Evolutionary conservation across 306 rosid genomes (phyloP).

Genomic region (Rosa rugosa): DNA sequence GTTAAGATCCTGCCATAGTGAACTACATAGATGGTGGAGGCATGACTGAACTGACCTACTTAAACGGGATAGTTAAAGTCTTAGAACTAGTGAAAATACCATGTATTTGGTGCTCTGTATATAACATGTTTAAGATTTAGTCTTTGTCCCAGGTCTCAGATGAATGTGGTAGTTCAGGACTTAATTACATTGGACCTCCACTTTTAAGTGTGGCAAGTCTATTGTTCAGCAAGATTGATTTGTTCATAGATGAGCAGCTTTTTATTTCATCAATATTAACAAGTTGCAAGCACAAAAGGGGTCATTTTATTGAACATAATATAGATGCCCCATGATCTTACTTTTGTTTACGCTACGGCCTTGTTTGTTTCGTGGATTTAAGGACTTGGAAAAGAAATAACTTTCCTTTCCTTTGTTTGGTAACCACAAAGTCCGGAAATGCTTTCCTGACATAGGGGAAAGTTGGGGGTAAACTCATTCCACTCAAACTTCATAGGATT

Average conservation of each 20-base stretch:
- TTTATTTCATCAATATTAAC: not conserved
- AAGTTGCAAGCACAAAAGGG: not conserved
- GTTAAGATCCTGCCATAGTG: slow-evolving; percentile 15
- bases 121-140: slow-evolving; percentile 4
- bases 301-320: not conserved
- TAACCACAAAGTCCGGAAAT: too few species aligned
- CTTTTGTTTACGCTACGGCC: not conserved
- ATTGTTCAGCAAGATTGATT: not conserved
- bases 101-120: slow-evolving; percentile 31
- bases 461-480: too few species aligned
- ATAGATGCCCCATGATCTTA: not conserved
- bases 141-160: not conserved
- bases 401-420: too few species aligned
- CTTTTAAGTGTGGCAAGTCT: slow-evolving; percentile 6
- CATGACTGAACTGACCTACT: slow-evolving; percentile 21
- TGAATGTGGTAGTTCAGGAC: slow-evolving; percentile 9
- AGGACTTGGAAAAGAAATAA: too few species aligned
- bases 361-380: too few species aligned
- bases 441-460: too few species aligned
- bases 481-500: too few species aligned
- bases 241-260: not conserved
- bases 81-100: slow-evolving; percentile 21
- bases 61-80: slow-evolving; percentile 21
- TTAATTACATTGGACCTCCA: slow-evolving; percentile 5
- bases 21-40: slow-evolving; percentile 13